Conservation (phyloP, 371 early-diverging fungal genomes). For the Mortierella sp. region DNA sequence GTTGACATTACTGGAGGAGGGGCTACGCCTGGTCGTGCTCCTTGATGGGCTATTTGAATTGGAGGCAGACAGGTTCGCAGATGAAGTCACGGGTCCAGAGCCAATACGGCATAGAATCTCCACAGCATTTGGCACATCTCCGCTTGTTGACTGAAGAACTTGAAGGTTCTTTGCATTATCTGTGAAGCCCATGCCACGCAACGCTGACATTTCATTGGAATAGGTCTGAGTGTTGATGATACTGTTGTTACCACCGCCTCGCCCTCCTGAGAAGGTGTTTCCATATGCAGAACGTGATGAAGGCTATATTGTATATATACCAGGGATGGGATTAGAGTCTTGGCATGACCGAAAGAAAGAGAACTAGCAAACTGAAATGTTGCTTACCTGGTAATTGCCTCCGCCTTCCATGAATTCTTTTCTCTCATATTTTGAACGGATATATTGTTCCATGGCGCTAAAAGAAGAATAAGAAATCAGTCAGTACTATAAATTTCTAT, state of each 20-base stretch:
- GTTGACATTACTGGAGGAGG: slow-evolving; percentile 22
- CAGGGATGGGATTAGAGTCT: not conserved
- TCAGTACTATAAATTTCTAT: not conserved
- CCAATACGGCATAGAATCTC: slow-evolving; percentile 72
- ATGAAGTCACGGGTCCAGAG: slow-evolving; percentile 59
- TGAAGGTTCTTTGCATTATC: slow-evolving; percentile 70
- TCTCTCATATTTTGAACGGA: slow-evolving; percentile 95
- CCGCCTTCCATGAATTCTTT: slow-evolving; percentile 73
- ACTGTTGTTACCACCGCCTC: slow-evolving; percentile 28
- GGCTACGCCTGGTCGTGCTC: slow-evolving; percentile 11
- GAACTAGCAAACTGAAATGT: not conserved
- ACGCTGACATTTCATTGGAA: slow-evolving; percentile 59
- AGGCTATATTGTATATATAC: slow-evolving; percentile 15
- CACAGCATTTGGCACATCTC: slow-evolving; percentile 79
- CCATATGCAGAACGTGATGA: slow-evolving; percentile 51
- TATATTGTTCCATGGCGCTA: slow-evolving; percentile 89
- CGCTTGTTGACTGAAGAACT: slow-evolving; percentile 77
- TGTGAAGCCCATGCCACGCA: slow-evolving; percentile 85
- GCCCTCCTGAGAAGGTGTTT: slow-evolving; percentile 36
- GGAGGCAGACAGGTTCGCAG: slow-evolving; percentile 54
- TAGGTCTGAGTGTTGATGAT: slow-evolving; percentile 51
- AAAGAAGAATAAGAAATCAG: not conserved
- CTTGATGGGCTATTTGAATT: slow-evolving; percentile 20
- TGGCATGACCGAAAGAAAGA: not conserved
- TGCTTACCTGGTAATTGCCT: slow-evolving; percentile 42